Evolutionary conservation across 2,329 filamentous ascomycete species (phyloP).

Genomic region (Microcera coccophila): DNA sequence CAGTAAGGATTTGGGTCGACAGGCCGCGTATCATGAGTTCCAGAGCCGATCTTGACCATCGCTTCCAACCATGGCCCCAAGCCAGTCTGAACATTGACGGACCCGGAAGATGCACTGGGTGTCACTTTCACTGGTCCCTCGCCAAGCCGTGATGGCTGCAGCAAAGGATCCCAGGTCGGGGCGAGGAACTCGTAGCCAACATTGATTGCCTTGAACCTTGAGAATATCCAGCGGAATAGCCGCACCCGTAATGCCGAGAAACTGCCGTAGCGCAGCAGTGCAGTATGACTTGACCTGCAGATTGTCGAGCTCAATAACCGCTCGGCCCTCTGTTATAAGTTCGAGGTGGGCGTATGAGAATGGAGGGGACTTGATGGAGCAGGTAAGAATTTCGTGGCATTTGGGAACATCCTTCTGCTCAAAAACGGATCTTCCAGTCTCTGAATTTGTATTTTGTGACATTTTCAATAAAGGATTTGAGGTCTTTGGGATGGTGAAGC

Average conservation of each 20-base stretch:
- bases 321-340: constrained; percentile 35
- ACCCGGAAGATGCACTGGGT: constrained; percentile 52
- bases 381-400: constrained; percentile 47
- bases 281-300: constrained; percentile 62
- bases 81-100: constrained; percentile 59
- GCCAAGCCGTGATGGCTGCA: constrained; percentile 64
- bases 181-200: constrained; percentile 63
- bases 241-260: constrained; percentile 65
- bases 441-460: constrained; percentile 17
- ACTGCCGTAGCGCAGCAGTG: constrained; percentile 60
- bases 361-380: constrained; percentile 48
- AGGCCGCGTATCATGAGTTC: constrained; percentile 34
- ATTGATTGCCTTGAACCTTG: constrained; percentile 50
- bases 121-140: constrained; percentile 42
- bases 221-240: constrained; percentile 69
- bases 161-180: constrained; percentile 58
- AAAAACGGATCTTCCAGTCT: constrained; percentile 26
- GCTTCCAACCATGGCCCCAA: constrained; percentile 55
- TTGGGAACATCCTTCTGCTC: constrained; percentile 33
- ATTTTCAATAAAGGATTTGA: constrained; percentile 10
- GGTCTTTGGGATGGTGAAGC: not conserved
- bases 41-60: constrained; percentile 44
- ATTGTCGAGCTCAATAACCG: constrained; percentile 47
- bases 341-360: constrained; percentile 57
- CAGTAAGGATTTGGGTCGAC: constrained; percentile 11